These are phyloP conservation scores for Stachybotrys elegans DNA, from an alignment of 2,329 filamentous ascomycete species.

Conservation along the genomic window DNA sequence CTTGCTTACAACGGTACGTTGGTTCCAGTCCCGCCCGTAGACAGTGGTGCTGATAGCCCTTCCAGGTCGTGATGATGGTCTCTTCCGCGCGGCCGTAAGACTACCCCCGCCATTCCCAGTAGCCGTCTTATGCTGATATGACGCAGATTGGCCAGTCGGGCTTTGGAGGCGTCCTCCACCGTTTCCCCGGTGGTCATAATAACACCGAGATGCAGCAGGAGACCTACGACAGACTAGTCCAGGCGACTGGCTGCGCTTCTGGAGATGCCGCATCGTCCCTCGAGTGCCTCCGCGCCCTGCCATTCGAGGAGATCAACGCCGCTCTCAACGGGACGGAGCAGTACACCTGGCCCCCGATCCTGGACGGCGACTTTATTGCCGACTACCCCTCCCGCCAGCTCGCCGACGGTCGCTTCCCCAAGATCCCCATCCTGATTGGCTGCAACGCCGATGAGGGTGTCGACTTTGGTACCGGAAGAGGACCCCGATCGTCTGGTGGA, in stretches of 20 bases:
- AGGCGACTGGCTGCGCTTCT: slow-evolving; percentile 16
- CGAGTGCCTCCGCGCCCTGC: slow-evolving; percentile 18
- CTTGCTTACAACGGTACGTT: slow-evolving; percentile 45
- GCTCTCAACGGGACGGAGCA: slow-evolving; percentile 14
- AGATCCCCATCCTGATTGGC: slow-evolving; percentile 29
- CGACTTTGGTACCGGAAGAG: slow-evolving; percentile 31
- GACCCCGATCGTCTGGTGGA: slow-evolving; percentile 6
- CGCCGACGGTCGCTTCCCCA: slow-evolving; percentile 23
- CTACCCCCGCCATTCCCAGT: background rate
- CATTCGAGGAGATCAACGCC: slow-evolving; percentile 17
- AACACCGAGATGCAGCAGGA: slow-evolving; percentile 19
- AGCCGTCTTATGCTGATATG: background rate
- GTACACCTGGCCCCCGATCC: slow-evolving; percentile 14
- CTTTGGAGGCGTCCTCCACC: slow-evolving; percentile 25
- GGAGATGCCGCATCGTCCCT: slow-evolving; percentile 15
- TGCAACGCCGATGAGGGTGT: slow-evolving; percentile 28
- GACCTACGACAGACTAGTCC: slow-evolving; percentile 20
- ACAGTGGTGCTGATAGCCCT: too few species aligned
- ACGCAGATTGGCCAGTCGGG: slow-evolving; percentile 41
- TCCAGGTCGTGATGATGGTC: slow-evolving; percentile 38
- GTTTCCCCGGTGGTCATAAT: slow-evolving; percentile 22
- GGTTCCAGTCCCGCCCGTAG: too few species aligned
- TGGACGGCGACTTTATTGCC: slow-evolving; percentile 30
- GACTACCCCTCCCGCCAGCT: slow-evolving; percentile 25
- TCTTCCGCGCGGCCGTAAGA: slow-evolving; percentile 39